Evolutionary conservation across 208 protist species (phyloP).

Genomic region (Crithidia mellificae): DNA sequence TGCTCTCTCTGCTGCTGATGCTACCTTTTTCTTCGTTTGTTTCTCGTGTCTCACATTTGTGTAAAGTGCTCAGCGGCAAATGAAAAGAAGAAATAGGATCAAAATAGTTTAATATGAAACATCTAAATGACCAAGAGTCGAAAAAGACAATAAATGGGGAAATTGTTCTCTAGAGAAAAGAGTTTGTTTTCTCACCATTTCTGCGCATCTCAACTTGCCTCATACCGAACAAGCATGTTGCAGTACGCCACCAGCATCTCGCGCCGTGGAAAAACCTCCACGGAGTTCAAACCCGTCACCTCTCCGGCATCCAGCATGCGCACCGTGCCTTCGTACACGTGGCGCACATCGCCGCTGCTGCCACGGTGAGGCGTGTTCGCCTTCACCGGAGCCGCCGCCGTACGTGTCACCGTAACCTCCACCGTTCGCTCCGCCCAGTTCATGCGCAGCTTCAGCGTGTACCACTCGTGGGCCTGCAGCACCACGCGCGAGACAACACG

Average conservation of each 20-base stretch:
- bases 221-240: conserved; percentile 36
- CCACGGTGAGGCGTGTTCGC: not conserved
- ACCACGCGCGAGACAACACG: conserved; percentile 1
- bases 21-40: too few relatives aligned
- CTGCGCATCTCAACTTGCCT: conserved; percentile 1
- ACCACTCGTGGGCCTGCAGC: conserved; percentile 15
- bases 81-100: too few relatives aligned
- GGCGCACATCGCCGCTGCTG: not conserved
- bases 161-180: too few relatives aligned
- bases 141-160: too few relatives aligned
- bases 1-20: too few relatives aligned
- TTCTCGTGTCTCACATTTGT: too few relatives aligned
- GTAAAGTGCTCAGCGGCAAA: too few relatives aligned
- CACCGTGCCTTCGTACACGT: conserved; percentile 2
- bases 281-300: conserved; percentile 21
- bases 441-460: conserved; percentile 15
- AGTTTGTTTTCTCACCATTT: too few relatives aligned
- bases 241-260: conserved; percentile 50
- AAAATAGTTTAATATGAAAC: too few relatives aligned
- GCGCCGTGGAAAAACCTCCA: conserved; percentile 44
- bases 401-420: conserved; percentile 20
- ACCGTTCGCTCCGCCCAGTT: conserved; percentile 12
- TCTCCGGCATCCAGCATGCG: conserved; percentile 32
- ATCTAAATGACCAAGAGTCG: too few relatives aligned
- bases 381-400: not conserved